These are phyloP conservation scores for Acacia melanoxylon DNA, from an alignment of 306 rosid genomes.

Conservation along the genomic window DNA sequence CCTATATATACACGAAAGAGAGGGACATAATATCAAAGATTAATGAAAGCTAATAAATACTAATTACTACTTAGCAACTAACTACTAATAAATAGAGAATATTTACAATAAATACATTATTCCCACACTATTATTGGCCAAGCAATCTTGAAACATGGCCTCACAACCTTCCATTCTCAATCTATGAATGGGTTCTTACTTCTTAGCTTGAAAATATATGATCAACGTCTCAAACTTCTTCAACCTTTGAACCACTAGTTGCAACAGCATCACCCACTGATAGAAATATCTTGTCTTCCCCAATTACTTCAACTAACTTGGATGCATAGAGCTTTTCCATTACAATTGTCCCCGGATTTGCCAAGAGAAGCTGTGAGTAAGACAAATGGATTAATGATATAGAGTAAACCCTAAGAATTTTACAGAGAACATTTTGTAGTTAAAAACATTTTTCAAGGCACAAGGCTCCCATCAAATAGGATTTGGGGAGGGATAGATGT, in stretches of 20 bases:
- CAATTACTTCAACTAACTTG: constrained; percentile 46
- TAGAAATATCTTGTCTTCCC: constrained; percentile 63
- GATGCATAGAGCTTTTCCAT: constrained; percentile 73
- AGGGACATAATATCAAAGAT: too few species aligned
- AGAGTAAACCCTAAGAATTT: too few species aligned
- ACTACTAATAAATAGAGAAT: too few species aligned
- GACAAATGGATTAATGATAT: neutral
- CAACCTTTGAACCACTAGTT: constrained; percentile 40
- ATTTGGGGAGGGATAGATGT: too few species aligned
- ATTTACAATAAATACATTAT: too few species aligned
- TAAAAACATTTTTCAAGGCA: accelerated
- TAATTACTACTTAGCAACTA: too few species aligned
- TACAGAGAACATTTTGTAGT: too few species aligned
- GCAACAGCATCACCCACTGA: constrained; percentile 73
- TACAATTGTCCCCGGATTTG: constrained; percentile 77
- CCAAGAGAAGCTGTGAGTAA: constrained; percentile 53
- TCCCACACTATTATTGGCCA: neutral
- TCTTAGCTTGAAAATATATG: neutral
- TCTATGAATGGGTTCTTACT: neutral
- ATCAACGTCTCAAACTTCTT: neutral
- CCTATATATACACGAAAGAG: too few species aligned
- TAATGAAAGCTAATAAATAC: too few species aligned
- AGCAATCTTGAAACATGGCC: neutral
- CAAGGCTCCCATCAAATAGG: too few species aligned
- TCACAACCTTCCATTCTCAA: neutral